phyloP scores from a whole-genome alignment of 768 basidiomycete genomes.

The Russula lepida region DNA sequence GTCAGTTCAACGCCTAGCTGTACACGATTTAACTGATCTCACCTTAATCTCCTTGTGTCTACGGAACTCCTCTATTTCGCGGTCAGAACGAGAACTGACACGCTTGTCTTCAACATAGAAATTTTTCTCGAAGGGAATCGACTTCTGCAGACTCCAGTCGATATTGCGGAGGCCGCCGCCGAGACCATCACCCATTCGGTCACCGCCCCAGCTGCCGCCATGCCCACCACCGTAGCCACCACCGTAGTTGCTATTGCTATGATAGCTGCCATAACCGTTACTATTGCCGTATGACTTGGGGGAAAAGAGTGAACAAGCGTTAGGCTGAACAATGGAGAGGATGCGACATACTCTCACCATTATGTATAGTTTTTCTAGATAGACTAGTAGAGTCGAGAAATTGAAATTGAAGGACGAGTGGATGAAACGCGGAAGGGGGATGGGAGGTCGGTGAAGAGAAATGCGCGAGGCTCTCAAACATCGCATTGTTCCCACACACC shows the following conservation, averaged over 20 bases:
- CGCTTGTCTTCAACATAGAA: conserved; percentile 90
- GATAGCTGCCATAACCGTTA: conserved; percentile 29
- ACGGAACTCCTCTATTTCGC: conserved; percentile 85
- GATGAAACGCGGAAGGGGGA: conserved; percentile 10
- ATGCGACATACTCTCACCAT: conserved; percentile 24
- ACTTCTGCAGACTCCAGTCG: conserved; percentile 70
- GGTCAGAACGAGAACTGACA: conserved; percentile 66
- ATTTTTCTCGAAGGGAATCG: conserved; percentile 94
- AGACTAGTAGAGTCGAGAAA: background rate
- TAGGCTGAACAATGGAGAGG: background rate
- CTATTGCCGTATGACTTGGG: conserved; percentile 29
- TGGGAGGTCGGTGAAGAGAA: conserved; percentile 11
- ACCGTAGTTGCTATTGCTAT: conserved; percentile 25
- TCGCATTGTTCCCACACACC: conserved; percentile 12
- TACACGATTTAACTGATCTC: background rate
- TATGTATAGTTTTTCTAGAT: conserved; percentile 10
- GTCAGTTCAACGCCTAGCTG: background rate
- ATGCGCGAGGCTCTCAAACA: background rate
- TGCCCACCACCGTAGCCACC: conserved; percentile 33
- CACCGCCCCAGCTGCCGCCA: conserved; percentile 45
- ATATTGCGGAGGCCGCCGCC: conserved; percentile 76
- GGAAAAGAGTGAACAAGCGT: background rate
- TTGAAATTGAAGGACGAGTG: background rate
- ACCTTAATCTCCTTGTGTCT: conserved; percentile 83
- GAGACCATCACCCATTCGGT: conserved; percentile 72